A percentile compares a stretch with the other conserved stretches of the same genome.
These are phyloP conservation scores for Daedaleopsis nitida DNA, from an alignment of 768 basidiomycete species.

Conservation along the genomic window DNA sequence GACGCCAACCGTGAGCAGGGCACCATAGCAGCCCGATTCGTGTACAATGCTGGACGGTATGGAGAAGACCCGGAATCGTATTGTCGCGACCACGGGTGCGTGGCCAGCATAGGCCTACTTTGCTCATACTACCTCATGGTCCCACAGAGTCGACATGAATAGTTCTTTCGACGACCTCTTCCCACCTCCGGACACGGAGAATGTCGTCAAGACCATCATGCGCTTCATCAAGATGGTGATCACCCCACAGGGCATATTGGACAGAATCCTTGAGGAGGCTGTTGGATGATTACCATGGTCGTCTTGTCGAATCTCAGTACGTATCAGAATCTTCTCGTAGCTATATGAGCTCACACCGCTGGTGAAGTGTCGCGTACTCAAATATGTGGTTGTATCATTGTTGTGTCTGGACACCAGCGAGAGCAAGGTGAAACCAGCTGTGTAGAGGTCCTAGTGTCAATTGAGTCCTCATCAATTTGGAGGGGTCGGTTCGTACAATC, in stretches of 20 bases:
- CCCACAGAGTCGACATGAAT: background rate
- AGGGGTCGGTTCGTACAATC: too few species aligned
- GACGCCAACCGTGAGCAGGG: slow-evolving; percentile 2
- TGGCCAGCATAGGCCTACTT: background rate
- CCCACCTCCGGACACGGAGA: slow-evolving; percentile 5
- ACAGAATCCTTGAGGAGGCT: background rate
- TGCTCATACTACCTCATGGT: background rate
- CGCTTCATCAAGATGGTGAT: slow-evolving; percentile 7
- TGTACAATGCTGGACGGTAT: slow-evolving; percentile 10
- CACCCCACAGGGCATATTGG: background rate
- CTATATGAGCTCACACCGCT: too few species aligned
- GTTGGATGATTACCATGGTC: too few species aligned
- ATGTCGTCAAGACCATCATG: background rate
- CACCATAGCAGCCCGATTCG: slow-evolving; percentile 12
- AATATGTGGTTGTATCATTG: too few species aligned
- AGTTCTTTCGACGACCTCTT: slow-evolving; percentile 12
- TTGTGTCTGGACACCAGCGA: too few species aligned
- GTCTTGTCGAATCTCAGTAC: too few species aligned
- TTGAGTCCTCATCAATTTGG: too few species aligned
- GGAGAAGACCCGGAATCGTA: slow-evolving; percentile 9
- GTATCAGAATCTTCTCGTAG: too few species aligned
- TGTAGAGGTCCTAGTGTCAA: too few species aligned
- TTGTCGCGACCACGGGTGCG: slow-evolving; percentile 14
- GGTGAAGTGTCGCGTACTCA: too few species aligned
- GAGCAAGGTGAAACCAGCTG: too few species aligned